Conservation (phyloP, 306 rosid genomes). For the Crotalaria pallida region DNA sequence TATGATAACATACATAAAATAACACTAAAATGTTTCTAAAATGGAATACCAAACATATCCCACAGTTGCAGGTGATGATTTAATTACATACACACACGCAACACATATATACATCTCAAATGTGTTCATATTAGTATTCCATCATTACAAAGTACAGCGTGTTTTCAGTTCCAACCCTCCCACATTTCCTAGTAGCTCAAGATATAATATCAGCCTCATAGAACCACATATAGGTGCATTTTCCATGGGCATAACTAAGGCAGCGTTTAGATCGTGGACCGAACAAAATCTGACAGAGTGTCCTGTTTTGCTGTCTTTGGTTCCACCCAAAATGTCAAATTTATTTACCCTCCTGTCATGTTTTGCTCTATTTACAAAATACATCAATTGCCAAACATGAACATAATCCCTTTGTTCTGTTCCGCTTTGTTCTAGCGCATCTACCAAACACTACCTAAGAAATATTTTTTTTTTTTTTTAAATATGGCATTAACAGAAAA, state of each 20-base stretch:
- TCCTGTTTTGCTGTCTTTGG: too few species aligned
- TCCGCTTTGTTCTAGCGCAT: too few species aligned
- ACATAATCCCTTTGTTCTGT: too few species aligned
- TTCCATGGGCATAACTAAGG: background rate
- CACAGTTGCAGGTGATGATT: background rate
- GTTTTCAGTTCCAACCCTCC: background rate
- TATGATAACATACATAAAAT: background rate
- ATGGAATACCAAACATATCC: background rate
- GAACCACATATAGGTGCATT: background rate
- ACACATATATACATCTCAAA: background rate
- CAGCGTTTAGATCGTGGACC: too few species aligned
- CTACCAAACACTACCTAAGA: too few species aligned
- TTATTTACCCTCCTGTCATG: too few species aligned
- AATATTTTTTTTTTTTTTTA: too few species aligned
- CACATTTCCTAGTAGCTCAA: background rate
- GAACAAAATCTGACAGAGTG: too few species aligned
- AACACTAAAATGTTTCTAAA: constrained; percentile 8
- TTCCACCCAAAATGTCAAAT: too few species aligned
- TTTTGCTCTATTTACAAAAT: too few species aligned
- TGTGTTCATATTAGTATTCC: background rate
- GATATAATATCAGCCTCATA: background rate
- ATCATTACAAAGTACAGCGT: background rate
- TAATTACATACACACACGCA: background rate
- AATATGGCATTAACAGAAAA: too few species aligned
- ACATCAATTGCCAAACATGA: too few species aligned